Conservation (phyloP, 2,329 filamentous ascomycete species). For the Xylaria digitata region DNA sequence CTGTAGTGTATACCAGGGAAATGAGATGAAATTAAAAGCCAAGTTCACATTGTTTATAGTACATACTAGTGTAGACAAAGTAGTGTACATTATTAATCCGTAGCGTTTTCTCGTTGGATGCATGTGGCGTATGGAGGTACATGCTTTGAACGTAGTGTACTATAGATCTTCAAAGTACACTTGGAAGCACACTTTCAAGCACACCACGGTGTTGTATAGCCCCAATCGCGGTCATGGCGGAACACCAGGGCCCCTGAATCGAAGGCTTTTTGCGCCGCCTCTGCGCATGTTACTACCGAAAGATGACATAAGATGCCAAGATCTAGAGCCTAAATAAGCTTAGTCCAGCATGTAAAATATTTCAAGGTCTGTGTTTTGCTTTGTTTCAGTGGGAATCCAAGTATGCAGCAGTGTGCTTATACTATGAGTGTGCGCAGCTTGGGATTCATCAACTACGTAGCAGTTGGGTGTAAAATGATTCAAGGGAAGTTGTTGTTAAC, state of each 20-base stretch:
- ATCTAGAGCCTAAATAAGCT: neutral
- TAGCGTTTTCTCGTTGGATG: neutral
- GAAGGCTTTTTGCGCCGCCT: neutral
- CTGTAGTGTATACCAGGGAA: constrained; percentile 15
- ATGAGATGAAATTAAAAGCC: constrained; percentile 28
- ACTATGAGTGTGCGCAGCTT: neutral
- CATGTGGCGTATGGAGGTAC: too few species aligned
- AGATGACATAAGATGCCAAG: constrained; percentile 34
- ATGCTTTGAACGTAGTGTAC: too few species aligned
- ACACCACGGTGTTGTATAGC: neutral
- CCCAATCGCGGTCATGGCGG: neutral
- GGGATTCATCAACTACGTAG: constrained; percentile 14
- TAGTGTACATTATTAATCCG: too few species aligned
- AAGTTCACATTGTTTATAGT: constrained; percentile 4
- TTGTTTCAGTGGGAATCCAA: constrained; percentile 13
- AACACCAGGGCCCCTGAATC: constrained; percentile 8
- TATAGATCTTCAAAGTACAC: too few species aligned
- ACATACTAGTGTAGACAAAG: too few species aligned
- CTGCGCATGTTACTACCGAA: constrained; percentile 22
- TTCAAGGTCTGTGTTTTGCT: neutral
- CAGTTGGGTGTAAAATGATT: neutral
- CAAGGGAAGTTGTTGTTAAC: neutral
- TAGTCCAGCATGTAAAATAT: constrained; percentile 6
- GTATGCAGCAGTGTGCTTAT: too few species aligned
- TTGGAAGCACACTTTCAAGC: too few species aligned